Evolutionary conservation across 2,329 filamentous ascomycete species (phyloP).

Genomic region (Colletotrichum godetiae): DNA sequence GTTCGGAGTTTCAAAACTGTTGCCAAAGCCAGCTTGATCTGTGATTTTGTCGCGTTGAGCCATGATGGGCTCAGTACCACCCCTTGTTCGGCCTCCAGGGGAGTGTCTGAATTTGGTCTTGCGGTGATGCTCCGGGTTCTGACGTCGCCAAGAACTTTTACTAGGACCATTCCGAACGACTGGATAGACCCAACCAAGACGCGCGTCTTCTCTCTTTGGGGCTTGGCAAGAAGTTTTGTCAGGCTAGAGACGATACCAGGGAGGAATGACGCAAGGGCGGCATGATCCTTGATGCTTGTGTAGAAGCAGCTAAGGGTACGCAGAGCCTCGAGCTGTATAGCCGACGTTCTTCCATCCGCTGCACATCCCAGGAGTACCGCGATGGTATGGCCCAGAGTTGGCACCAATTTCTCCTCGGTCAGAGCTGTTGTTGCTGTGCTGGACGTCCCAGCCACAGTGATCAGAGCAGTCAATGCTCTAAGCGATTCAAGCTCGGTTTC

Average conservation of each 20-base stretch:
- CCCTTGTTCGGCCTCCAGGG: slow-evolving; percentile 42
- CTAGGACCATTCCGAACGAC: slow-evolving; percentile 66
- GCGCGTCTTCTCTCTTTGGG: slow-evolving; percentile 64
- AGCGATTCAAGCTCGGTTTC: slow-evolving; percentile 81
- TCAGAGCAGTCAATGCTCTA: slow-evolving; percentile 74
- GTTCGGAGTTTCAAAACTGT: slow-evolving; percentile 80
- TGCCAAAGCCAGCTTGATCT: slow-evolving; percentile 85
- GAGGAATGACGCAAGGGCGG: slow-evolving; percentile 85
- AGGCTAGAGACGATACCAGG: slow-evolving; percentile 89
- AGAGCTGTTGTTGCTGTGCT: slow-evolving; percentile 60
- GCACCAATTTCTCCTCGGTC: slow-evolving; percentile 71
- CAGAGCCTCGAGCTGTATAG: slow-evolving; percentile 79
- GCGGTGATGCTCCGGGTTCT: slow-evolving; percentile 60
- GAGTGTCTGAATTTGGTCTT: slow-evolving; percentile 36
- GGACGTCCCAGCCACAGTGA: slow-evolving; percentile 67
- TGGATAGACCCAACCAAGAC: slow-evolving; percentile 73
- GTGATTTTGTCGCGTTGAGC: slow-evolving; percentile 82
- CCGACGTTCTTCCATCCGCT: slow-evolving; percentile 70
- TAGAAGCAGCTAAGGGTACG: slow-evolving; percentile 72
- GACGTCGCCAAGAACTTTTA: slow-evolving; percentile 68
- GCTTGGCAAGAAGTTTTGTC: slow-evolving; percentile 78
- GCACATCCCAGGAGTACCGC: slow-evolving; percentile 82
- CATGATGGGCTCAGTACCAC: slow-evolving; percentile 67
- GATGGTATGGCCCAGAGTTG: slow-evolving; percentile 83
- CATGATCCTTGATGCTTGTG: slow-evolving; percentile 73